phyloP scores from a whole-genome alignment of 2,329 filamentous ascomycete genomes.

The Knufia fluminis region DNA sequence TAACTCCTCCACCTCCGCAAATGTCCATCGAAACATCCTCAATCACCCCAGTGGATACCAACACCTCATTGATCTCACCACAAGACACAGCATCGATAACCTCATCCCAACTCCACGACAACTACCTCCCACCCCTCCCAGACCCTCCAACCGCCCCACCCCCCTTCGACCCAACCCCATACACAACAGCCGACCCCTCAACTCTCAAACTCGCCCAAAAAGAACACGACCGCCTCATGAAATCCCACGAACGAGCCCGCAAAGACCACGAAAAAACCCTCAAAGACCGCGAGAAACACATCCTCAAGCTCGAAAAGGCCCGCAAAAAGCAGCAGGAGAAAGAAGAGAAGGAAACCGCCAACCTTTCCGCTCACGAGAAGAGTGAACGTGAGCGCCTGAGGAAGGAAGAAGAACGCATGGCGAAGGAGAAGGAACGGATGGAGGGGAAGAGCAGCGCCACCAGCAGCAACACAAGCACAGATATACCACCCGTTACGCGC shows the following conservation, averaged over 20 bases:
- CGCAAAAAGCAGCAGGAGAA: constrained; percentile 31
- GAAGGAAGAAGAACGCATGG: constrained; percentile 17
- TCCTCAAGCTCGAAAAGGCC: constrained; percentile 21
- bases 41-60: neutral
- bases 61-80: neutral
- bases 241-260: constrained; percentile 56
- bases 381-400: constrained; percentile 19
- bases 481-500: no score
- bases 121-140: constrained; percentile 40
- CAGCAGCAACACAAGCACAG: no score
- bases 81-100: constrained; percentile 5
- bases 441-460: no score
- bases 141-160: constrained; percentile 46
- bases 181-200: constrained; percentile 49
- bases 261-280: constrained; percentile 59
- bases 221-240: constrained; percentile 53
- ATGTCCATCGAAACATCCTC: neutral
- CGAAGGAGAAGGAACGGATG: constrained; percentile 18
- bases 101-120: constrained; percentile 3
- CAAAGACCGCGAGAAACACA: constrained; percentile 23
- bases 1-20: neutral
- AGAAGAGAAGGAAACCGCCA: constrained; percentile 17
- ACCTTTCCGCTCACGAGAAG: constrained; percentile 1
- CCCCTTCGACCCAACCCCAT: constrained; percentile 48
- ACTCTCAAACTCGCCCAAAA: constrained; percentile 60